These are phyloP conservation scores for Parachaetomium inaequale DNA, from an alignment of 495 filamentous ascomycete species.

Conservation along the genomic window DNA sequence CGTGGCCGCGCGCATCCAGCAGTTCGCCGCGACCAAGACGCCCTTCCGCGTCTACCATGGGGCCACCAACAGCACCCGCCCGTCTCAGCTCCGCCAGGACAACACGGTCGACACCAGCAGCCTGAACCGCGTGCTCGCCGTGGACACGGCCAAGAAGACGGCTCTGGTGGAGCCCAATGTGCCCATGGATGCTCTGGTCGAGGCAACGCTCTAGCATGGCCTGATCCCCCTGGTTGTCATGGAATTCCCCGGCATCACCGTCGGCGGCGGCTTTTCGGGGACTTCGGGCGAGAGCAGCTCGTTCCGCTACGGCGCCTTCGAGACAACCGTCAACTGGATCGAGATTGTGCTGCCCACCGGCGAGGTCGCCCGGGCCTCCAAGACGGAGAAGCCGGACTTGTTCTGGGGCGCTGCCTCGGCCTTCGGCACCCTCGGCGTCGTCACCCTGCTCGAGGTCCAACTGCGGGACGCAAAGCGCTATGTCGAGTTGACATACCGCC, in stretches of 20 bases:
- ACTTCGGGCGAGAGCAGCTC: slow-evolving; percentile 58
- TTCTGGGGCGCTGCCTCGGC: slow-evolving; percentile 56
- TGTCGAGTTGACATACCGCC: slow-evolving; percentile 55
- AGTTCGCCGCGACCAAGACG: slow-evolving; percentile 8
- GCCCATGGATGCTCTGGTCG: slow-evolving; percentile 59
- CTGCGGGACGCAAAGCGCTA: slow-evolving; percentile 52
- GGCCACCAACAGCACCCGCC: slow-evolving; percentile 67
- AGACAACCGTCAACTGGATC: slow-evolving; percentile 50
- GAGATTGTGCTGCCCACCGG: slow-evolving; percentile 60
- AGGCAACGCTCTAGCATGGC: slow-evolving; percentile 48
- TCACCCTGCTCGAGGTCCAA: slow-evolving; percentile 52
- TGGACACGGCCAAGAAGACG: slow-evolving; percentile 38
- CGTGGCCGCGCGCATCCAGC: slow-evolving; percentile 1
- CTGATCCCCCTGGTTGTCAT: slow-evolving; percentile 57
- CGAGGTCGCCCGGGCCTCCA: slow-evolving; percentile 40
- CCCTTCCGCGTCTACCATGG: slow-evolving; percentile 74
- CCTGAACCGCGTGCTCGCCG: slow-evolving; percentile 36
- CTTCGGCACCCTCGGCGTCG: slow-evolving; percentile 55
- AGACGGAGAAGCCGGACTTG: slow-evolving; percentile 42
- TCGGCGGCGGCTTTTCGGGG: slow-evolving; percentile 59
- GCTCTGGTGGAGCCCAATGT: slow-evolving; percentile 63
- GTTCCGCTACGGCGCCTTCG: slow-evolving; percentile 59
- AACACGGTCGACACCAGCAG: slow-evolving; percentile 42
- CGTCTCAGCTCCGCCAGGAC: slow-evolving; percentile 40
- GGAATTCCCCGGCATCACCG: slow-evolving; percentile 64